Percentiles rank a stretch among this genome's conserved stretches.
phyloP scores from a whole-genome alignment of 2,329 filamentous ascomycete genomes.

The Monilinia laxa region DNA sequence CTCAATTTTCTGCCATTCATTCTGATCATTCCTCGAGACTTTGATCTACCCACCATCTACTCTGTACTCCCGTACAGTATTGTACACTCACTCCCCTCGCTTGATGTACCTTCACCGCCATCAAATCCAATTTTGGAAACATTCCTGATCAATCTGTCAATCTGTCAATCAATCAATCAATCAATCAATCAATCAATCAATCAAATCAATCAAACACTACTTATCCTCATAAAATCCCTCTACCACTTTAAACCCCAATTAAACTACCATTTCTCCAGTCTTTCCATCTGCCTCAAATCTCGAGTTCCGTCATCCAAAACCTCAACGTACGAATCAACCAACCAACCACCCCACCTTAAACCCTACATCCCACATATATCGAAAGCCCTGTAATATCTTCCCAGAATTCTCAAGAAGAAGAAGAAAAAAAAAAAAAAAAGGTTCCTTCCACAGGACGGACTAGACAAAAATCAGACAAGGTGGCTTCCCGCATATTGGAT shows the following conservation, averaged over 20 bases:
- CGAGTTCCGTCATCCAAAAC: conserved; percentile 6
- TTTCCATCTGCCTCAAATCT: not conserved
- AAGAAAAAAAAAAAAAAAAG: not conserved
- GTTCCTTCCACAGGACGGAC: conserved; percentile 15
- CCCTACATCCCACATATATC: conserved; percentile 19
- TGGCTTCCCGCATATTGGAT: conserved; percentile 49
- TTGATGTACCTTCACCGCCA: not conserved
- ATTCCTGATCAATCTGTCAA: not conserved
- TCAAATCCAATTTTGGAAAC: not conserved
- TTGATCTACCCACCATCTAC: no score
- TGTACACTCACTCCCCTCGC: not conserved
- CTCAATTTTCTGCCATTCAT: no score
- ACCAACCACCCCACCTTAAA: conserved; percentile 12
- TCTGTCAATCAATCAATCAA: no score
- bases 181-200: no score
- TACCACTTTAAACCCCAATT: not conserved
- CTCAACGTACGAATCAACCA: not conserved
- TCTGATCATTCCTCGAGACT: no score
- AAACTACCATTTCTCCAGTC: not conserved
- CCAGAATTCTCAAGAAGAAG: not conserved
- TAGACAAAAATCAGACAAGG: conserved; percentile 36
- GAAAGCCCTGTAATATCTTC: conserved; percentile 1
- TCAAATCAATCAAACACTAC: no score
- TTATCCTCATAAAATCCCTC: no score
- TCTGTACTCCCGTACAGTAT: no score